Evolutionary conservation across 768 basidiomycete species (phyloP).

Genomic region (Vishniacozyma victoriae): DNA sequence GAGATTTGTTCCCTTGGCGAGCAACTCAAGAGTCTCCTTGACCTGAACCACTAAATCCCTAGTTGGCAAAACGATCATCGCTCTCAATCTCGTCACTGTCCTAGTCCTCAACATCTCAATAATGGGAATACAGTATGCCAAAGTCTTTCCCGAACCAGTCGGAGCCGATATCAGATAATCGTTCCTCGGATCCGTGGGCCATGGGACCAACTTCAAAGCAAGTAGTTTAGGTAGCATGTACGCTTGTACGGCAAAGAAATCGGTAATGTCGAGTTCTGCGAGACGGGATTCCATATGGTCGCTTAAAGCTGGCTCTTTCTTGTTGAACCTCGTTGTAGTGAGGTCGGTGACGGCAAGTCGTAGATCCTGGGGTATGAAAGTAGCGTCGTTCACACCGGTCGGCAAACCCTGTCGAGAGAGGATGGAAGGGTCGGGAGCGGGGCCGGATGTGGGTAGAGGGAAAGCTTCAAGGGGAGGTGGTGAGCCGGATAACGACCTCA

Average conservation of each 20-base stretch:
- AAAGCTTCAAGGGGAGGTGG: constrained; percentile 38
- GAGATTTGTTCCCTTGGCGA: constrained; percentile 77
- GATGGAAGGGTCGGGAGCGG: constrained; percentile 35
- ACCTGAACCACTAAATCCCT: constrained; percentile 90
- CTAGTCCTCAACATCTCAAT: constrained; percentile 73
- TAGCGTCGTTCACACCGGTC: constrained; percentile 39
- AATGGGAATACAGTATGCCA: constrained; percentile 91
- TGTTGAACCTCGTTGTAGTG: background rate
- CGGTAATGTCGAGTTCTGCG: constrained; percentile 69
- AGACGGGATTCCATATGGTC: constrained; percentile 60
- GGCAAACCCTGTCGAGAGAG: constrained; percentile 44
- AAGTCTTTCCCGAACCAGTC: constrained; percentile 94
- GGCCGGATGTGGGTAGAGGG: constrained; percentile 36
- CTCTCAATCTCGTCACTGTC: constrained; percentile 75
- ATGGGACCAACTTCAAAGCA: constrained; percentile 42
- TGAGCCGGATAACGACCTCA: constrained; percentile 7
- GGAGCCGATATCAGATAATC: constrained; percentile 95
- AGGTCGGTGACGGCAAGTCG: constrained; percentile 22
- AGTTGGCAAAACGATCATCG: constrained; percentile 85
- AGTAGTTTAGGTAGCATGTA: constrained; percentile 76
- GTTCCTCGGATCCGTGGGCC: constrained; percentile 66
- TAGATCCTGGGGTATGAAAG: constrained; percentile 35
- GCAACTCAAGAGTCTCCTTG: constrained; percentile 77
- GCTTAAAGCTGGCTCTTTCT: constrained; percentile 52
- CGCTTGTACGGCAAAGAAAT: constrained; percentile 95